Evolutionary conservation across 2,329 filamentous ascomycete species (phyloP).

Genomic region (Furcasterigmium sp.): DNA sequence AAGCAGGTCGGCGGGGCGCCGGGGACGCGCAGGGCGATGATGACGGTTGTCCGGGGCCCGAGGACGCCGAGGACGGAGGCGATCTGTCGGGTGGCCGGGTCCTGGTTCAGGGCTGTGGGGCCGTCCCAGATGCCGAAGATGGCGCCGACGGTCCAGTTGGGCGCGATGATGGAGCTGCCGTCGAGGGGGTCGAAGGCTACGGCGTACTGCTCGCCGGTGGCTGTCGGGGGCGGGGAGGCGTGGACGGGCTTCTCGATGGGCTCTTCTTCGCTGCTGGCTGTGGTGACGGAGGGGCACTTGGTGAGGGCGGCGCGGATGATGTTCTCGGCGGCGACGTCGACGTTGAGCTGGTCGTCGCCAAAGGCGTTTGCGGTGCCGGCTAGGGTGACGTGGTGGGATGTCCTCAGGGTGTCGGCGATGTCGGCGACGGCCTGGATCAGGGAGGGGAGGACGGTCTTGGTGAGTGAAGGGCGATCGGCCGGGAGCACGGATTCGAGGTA

Average conservation of each 20-base stretch:
- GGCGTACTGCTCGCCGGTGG: slow-evolving; percentile 41
- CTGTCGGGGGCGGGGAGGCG: background rate
- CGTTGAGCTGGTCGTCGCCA: slow-evolving; percentile 55
- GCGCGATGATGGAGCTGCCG: slow-evolving; percentile 54
- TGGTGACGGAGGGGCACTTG: slow-evolving; percentile 36
- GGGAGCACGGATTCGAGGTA: slow-evolving; percentile 18
- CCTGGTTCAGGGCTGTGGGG: slow-evolving; percentile 32
- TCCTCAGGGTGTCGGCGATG: slow-evolving; percentile 38
- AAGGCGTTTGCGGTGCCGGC: slow-evolving; percentile 49
- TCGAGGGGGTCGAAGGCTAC: slow-evolving; percentile 60
- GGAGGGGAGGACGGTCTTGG: slow-evolving; percentile 40
- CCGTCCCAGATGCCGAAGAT: slow-evolving; percentile 58
- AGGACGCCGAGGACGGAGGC: slow-evolving; percentile 47
- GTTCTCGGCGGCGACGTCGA: slow-evolving; percentile 47
- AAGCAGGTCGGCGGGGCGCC: slow-evolving; percentile 36
- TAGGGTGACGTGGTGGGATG: slow-evolving; percentile 37
- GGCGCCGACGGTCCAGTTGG: slow-evolving; percentile 54
- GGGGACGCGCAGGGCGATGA: slow-evolving; percentile 47
- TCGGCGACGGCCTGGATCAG: slow-evolving; percentile 39
- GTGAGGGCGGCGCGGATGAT: slow-evolving; percentile 39
- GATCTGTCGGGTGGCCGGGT: slow-evolving; percentile 34
- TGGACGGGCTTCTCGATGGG: slow-evolving; percentile 39
- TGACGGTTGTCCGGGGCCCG: slow-evolving; percentile 49
- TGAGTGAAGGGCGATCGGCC: slow-evolving; percentile 24
- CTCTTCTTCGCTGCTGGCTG: slow-evolving; percentile 57